phyloP scores from a whole-genome alignment of 164 flowering plant species.

The Malania oleifera region DNA sequence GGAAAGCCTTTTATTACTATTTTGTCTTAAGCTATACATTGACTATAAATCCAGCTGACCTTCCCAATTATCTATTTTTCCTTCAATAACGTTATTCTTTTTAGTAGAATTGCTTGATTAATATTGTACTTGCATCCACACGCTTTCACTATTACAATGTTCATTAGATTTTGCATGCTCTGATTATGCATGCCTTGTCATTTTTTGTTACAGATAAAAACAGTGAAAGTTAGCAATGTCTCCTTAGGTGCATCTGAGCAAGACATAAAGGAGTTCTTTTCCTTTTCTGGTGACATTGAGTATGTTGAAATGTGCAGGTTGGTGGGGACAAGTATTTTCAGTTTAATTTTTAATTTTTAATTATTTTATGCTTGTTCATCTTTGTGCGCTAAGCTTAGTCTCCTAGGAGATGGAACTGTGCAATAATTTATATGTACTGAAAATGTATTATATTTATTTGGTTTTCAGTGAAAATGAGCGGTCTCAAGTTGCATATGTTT shows the following conservation, averaged over 20 bases:
- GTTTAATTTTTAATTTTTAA: background rate
- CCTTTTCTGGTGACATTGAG: conserved; percentile 75
- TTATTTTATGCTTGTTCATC: background rate
- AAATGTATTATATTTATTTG: background rate
- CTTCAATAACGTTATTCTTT: too few relatives aligned
- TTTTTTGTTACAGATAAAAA: conserved; percentile 40
- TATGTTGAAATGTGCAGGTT: conserved; percentile 66
- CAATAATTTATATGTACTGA: background rate
- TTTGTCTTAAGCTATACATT: too few relatives aligned
- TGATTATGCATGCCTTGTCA: background rate
- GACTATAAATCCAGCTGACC: too few relatives aligned
- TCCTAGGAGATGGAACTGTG: background rate
- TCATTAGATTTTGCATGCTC: background rate
- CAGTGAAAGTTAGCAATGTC: conserved; percentile 73
- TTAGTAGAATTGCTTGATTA: background rate
- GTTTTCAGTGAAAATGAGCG: conserved; percentile 52
- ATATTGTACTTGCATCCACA: background rate
- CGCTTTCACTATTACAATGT: background rate
- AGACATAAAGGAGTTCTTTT: conserved; percentile 76
- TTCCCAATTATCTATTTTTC: too few relatives aligned
- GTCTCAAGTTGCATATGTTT: conserved; percentile 73
- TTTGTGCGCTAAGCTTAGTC: background rate
- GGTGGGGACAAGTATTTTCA: background rate
- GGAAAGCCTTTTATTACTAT: too few relatives aligned
- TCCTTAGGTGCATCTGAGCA: conserved; percentile 67